Base-by-base conservation (phyloP, 352 stramenopile genomes). In the Phytophthora tubulina region DNA sequence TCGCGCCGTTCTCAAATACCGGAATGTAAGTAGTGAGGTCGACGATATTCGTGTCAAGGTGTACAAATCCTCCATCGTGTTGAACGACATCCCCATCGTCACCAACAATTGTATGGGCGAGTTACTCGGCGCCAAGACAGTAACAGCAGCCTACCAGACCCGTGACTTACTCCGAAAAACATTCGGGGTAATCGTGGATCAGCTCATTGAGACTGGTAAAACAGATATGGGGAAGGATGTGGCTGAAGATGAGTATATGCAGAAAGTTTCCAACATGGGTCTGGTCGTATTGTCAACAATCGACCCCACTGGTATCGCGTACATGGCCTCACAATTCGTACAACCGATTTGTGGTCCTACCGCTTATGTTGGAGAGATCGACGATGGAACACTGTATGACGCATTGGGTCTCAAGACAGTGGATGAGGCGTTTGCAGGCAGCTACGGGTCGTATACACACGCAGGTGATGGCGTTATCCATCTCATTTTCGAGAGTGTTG, bases 281-380 rank as follows among this genome's bases (percentile, higher is more conserved):
- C 54, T 77, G 6, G 42, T 64, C 3, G 65, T 51, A 10, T 31
- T 78, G 30, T 75, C 71, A 4, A 59, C 52, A 3, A 63, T 87
- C 21, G 79, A 87, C 32, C 75, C 78, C 0, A 86, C 75, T 2
- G 79, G 77, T 42, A 68, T 89, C 39, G 79, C 77, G 4, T 70
- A 70, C 30, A 79, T 89, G 77, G 79, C 73, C 0, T 70, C 79
- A 15, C 68, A 86, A 8, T 87, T 84, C 21, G 65, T 89, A 0
- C 79, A 89, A 52, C 81, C 81, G 0, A 80, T 87, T 17, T 87
- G 81, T 49, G 75, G 75, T 10, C 76, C 81, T 0, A 85, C 76
- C 4, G 58, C 68, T 6, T 85, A 78, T 55, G 35, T 86, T 1
- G 76, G 79, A 1, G 67, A 82, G 7, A 84, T 89, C 50, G 72